Conservation (phyloP, 225 moss, liverwort and hornwort species). For the Bryum argenteum region DNA sequence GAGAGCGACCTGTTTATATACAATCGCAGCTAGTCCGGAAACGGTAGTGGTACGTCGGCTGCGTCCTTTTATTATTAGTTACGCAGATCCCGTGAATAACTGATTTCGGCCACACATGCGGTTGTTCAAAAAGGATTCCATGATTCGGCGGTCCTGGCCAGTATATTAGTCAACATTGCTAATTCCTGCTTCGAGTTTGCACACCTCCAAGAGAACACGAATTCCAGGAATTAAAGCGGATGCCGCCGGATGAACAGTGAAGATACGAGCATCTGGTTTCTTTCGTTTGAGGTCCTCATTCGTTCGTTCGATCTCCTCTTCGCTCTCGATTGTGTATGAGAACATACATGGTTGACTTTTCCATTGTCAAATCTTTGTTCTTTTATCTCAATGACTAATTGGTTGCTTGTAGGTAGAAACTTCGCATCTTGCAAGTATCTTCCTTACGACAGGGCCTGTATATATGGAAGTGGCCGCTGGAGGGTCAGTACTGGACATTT, state of each 20-base stretch:
- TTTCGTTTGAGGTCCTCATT: constrained; percentile 5
- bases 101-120: constrained; percentile 9
- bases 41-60: too few relatives aligned
- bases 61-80: background rate
- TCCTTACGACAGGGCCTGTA: background rate
- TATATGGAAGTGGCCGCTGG: too few relatives aligned
- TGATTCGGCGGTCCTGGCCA: constrained; percentile 16
- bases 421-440: background rate
- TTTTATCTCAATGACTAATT: background rate
- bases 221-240: background rate
- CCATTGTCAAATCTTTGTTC: too few relatives aligned
- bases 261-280: constrained; percentile 1
- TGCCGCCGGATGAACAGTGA: background rate
- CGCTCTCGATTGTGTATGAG: too few relatives aligned
- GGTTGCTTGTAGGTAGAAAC: background rate
- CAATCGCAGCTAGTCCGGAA: background rate
- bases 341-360: too few relatives aligned
- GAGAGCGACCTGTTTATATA: background rate
- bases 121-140: background rate
- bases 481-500: too few relatives aligned
- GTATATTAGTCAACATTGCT: background rate
- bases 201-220: background rate
- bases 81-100: background rate
- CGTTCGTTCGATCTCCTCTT: background rate
- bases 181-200: background rate